Conservation (phyloP, 805 yeast species). For the Metschnikowia hibisci region DNA sequence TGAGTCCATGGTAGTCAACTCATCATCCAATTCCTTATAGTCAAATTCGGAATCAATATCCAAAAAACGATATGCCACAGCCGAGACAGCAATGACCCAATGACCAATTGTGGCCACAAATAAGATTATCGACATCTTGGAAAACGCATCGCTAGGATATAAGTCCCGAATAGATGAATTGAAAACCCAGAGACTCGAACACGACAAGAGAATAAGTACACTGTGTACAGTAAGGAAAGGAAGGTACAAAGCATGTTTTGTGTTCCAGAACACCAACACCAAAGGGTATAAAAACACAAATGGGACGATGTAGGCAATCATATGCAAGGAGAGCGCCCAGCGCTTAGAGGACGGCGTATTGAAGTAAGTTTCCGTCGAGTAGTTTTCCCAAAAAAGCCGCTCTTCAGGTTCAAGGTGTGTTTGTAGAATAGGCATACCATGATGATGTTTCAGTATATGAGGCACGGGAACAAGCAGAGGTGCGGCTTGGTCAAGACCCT, state of each 20-base stretch:
- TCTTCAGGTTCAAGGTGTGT: constrained; percentile 70
- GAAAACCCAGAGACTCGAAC: constrained; percentile 54
- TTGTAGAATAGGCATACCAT: constrained; percentile 72
- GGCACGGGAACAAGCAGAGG: constrained; percentile 26
- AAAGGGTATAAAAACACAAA: constrained; percentile 64
- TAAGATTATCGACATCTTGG: constrained; percentile 59
- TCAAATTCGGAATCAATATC: constrained; percentile 12
- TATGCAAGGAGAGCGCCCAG: constrained; percentile 53
- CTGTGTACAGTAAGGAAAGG: constrained; percentile 39
- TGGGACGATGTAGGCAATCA: constrained; percentile 39
- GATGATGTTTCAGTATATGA: constrained; percentile 42
- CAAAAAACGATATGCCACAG: constrained; percentile 40
- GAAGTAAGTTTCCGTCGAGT: constrained; percentile 75
- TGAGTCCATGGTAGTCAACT: constrained; percentile 13
- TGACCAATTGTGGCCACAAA: constrained; percentile 52
- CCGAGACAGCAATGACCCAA: constrained; percentile 49
- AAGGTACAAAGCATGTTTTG: constrained; percentile 44
- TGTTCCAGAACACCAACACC: constrained; percentile 58
- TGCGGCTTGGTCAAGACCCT: too few species aligned
- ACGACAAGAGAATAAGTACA: constrained; percentile 43
- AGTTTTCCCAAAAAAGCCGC: constrained; percentile 68
- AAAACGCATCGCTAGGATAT: constrained; percentile 76
- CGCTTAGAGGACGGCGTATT: constrained; percentile 49
- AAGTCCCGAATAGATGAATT: constrained; percentile 55
- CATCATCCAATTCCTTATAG: constrained; percentile 14